These are phyloP conservation scores for Podaxis sp. DNA, from an alignment of 768 basidiomycete species.

Conservation along the genomic window DNA sequence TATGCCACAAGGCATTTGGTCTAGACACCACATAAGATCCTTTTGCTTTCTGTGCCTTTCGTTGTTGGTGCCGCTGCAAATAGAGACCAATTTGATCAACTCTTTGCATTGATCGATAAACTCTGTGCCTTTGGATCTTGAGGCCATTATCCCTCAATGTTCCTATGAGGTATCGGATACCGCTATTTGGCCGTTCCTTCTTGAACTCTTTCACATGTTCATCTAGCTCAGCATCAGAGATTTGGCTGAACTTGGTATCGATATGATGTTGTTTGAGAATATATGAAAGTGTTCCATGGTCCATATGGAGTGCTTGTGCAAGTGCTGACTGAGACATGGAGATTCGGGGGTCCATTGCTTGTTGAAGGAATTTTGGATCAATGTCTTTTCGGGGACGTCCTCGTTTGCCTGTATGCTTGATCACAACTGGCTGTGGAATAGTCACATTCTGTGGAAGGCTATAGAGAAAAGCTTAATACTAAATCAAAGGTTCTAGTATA, in stretches of 20 bases:
- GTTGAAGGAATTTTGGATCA: slow-evolving; percentile 7
- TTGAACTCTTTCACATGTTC: slow-evolving; percentile 12
- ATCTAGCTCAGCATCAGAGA: slow-evolving; percentile 16
- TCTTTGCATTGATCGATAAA: neutral
- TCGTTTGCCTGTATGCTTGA: slow-evolving; percentile 10
- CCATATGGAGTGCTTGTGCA: slow-evolving; percentile 1
- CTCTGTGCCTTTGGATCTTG: neutral
- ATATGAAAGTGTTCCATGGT: neutral
- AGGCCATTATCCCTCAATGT: neutral
- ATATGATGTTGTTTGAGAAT: slow-evolving; percentile 3
- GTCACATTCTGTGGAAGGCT: neutral
- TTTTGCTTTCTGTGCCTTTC: neutral
- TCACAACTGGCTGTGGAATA: neutral
- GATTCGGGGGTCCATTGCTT: slow-evolving; percentile 8
- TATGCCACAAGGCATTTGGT: slow-evolving; percentile 29
- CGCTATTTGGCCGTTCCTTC: neutral
- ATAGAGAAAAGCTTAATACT: neutral
- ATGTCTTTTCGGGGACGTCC: slow-evolving; percentile 17
- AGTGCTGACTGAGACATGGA: slow-evolving; percentile 17
- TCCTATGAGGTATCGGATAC: neutral
- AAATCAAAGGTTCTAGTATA: neutral
- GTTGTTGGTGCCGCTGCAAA: too few species aligned
- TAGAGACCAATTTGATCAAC: too few species aligned
- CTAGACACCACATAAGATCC: neutral
- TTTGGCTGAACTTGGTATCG: neutral